Evolutionary conservation across 2,329 filamentous ascomycete species (phyloP).

Genomic region (Pleomassaria siparia): DNA sequence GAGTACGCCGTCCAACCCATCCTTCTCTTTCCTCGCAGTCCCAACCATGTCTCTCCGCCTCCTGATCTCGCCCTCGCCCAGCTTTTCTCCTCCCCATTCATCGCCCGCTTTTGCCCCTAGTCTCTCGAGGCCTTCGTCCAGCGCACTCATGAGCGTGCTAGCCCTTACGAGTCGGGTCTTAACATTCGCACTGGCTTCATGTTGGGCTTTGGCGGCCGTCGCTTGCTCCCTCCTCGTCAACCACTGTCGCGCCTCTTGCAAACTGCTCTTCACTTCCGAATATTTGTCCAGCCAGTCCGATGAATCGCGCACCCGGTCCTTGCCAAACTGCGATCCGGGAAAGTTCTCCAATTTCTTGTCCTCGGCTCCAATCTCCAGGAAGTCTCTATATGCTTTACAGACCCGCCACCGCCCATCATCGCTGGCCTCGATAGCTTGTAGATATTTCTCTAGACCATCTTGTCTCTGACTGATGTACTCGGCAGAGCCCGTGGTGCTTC

Average conservation of each 20-base stretch:
- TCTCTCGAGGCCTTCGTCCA: constrained; percentile 64
- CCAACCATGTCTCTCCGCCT: constrained; percentile 70
- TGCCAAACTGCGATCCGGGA: constrained; percentile 40
- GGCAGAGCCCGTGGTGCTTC: constrained; percentile 65
- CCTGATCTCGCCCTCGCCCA: constrained; percentile 75
- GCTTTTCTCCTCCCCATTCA: constrained; percentile 47
- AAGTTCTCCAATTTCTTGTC: constrained; percentile 19
- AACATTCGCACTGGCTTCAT: constrained; percentile 71
- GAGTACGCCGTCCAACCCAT: constrained; percentile 73
- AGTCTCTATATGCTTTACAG: constrained; percentile 70
- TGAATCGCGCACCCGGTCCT: constrained; percentile 48
- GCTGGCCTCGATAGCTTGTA: constrained; percentile 69
- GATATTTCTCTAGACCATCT: constrained; percentile 67
- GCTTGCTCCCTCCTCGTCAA: constrained; percentile 70
- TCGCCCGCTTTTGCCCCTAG: constrained; percentile 39
- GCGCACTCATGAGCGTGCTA: constrained; percentile 61
- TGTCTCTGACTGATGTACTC: constrained; percentile 73
- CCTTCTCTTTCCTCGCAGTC: constrained; percentile 70
- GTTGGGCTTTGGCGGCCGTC: constrained; percentile 59
- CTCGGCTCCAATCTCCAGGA: constrained; percentile 61
- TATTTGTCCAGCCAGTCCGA: constrained; percentile 76
- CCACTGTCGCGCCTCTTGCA: constrained; percentile 67
- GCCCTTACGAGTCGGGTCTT: constrained; percentile 73
- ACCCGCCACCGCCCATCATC: constrained; percentile 78
- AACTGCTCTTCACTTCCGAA: constrained; percentile 68